phyloP scores from a whole-genome alignment of 805 yeast species.

The Candida pseudoglaebosa region DNA sequence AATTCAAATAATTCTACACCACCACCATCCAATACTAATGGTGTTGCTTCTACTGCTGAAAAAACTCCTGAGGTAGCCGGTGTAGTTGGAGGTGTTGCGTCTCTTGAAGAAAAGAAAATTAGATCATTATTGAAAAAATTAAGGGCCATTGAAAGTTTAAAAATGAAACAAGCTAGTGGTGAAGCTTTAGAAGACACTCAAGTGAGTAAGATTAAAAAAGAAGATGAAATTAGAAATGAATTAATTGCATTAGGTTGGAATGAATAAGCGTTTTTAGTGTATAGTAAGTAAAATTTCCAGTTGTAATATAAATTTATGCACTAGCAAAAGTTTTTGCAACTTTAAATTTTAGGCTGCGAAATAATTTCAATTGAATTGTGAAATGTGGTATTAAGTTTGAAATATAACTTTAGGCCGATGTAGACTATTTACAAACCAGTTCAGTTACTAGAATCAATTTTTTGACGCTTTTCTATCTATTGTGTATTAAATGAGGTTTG shows the following conservation, averaged over 20 bases:
- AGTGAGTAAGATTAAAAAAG: constrained; percentile 82
- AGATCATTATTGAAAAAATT: constrained; percentile 87
- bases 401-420: no score
- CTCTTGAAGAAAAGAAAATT: constrained; percentile 88
- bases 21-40: constrained; percentile 8
- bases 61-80: constrained; percentile 38
- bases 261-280: constrained; percentile 14
- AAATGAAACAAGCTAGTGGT: constrained; percentile 77
- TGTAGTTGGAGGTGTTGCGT: constrained; percentile 58
- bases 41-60: background rate
- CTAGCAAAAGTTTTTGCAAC: constrained; percentile 1
- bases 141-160: constrained; percentile 90
- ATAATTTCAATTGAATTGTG: no score
- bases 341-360: background rate
- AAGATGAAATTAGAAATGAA: constrained; percentile 73
- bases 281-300: background rate
- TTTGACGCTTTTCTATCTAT: no score
- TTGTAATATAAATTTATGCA: background rate
- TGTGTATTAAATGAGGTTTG: no score
- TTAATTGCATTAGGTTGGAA: constrained; percentile 69
- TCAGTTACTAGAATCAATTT: no score
- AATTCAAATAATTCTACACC: constrained; percentile 9
- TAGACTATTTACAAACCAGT: no score
- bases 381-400: no score
- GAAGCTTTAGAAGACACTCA: constrained; percentile 92